Evolutionary conservation across 139 green algal species (phyloP).

Genomic region (Axilococcus clingmanii): DNA sequence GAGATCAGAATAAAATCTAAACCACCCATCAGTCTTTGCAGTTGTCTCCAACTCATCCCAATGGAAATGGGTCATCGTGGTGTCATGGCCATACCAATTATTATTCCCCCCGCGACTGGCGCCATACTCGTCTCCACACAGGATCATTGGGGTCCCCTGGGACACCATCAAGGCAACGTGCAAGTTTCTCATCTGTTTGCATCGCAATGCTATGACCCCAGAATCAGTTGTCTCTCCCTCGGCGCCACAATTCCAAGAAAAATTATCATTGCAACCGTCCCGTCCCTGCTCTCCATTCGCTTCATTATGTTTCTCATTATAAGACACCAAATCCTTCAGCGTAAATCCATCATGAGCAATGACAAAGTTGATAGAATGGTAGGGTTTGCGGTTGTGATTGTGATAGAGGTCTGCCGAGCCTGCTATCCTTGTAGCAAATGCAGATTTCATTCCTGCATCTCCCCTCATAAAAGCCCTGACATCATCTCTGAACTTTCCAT

Average conservation of each 20-base stretch:
- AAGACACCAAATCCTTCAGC: conserved; percentile 84
- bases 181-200: conserved; percentile 87
- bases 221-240: conserved; percentile 75
- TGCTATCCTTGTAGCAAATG: conserved; percentile 77
- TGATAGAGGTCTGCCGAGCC: conserved; percentile 91
- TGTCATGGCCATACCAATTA: conserved; percentile 99
- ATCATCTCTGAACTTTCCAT: conserved; percentile 82
- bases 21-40: conserved; percentile 21
- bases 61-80: conserved; percentile 59
- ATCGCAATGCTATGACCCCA: conserved; percentile 32
- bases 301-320: conserved; percentile 77
- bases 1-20: conserved; percentile 40
- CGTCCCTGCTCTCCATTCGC: conserved; percentile 67
- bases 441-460: conserved; percentile 76
- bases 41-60: conserved; percentile 40
- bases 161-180: conserved; percentile 77
- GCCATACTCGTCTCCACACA: conserved; percentile 36
- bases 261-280: conserved; percentile 96
- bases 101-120: conserved; percentile 89
- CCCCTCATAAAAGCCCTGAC: conserved; percentile 64
- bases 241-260: conserved; percentile 93
- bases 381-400: conserved; percentile 45
- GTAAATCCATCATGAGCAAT: conserved; percentile 93
- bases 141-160: conserved; percentile 91
- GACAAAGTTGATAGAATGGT: conserved; percentile 94